Conservation (phyloP, 345 rosid species). For the Eucalyptus fibrosa region DNA sequence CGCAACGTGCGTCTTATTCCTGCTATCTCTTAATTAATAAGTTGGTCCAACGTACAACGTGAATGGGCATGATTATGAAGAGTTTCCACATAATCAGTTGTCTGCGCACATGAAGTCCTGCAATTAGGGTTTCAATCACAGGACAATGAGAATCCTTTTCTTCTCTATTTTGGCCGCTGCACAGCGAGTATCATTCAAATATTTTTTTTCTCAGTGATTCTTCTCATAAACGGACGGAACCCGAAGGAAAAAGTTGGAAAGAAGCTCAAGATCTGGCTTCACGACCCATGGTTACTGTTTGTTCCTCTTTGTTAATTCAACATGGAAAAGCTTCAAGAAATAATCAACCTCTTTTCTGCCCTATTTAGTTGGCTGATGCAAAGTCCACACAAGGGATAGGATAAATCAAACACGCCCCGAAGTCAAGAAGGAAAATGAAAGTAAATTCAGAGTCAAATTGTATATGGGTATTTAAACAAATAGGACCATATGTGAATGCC, state of each 20-base stretch:
- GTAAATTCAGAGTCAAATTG: background rate
- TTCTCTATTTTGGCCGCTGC: background rate
- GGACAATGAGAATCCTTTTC: background rate
- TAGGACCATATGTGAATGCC: background rate
- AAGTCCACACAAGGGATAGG: background rate
- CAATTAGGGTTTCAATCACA: background rate
- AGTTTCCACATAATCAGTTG: background rate
- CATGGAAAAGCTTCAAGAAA: background rate
- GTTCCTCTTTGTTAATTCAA: background rate
- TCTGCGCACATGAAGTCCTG: background rate
- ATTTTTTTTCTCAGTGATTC: background rate
- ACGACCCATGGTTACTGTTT: background rate
- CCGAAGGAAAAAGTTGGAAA: background rate
- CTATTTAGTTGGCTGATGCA: background rate
- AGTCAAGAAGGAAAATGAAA: background rate
- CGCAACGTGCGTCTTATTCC: background rate
- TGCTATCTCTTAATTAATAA: background rate
- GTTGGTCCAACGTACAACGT: background rate
- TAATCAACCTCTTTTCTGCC: background rate
- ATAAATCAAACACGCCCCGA: background rate
- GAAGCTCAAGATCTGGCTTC: background rate
- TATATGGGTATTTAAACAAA: background rate
- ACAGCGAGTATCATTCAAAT: background rate
- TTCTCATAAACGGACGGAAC: background rate
- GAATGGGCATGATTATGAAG: background rate